Percentiles rank a stretch among this genome's conserved stretches.
These are phyloP conservation scores for Leucocoprinus sp. DNA, from an alignment of 768 basidiomycete genomes.

Conservation along the genomic window DNA sequence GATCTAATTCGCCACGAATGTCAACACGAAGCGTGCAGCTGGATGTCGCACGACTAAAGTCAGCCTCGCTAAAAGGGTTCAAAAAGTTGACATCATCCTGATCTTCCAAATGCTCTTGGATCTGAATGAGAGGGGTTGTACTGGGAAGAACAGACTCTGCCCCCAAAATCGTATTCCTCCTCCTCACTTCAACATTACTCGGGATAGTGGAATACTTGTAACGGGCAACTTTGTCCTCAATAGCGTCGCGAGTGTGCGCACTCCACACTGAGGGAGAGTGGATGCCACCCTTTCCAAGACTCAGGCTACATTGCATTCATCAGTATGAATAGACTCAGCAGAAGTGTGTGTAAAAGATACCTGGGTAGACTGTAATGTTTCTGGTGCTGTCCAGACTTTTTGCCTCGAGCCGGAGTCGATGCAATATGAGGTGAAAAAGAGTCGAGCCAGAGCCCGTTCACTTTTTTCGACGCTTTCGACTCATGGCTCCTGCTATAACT, in stretches of 20 bases:
- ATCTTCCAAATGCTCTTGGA: not conserved
- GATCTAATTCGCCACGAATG: slow-evolving; percentile 40
- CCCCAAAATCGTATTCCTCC: slow-evolving; percentile 42
- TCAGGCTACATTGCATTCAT: slow-evolving; percentile 34
- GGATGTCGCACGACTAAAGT: slow-evolving; percentile 26
- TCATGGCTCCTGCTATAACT: slow-evolving; percentile 35
- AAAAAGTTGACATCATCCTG: not conserved
- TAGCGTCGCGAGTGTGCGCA: slow-evolving; percentile 42
- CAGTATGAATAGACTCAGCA: no score
- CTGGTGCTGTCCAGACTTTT: slow-evolving; percentile 46
- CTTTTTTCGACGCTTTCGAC: slow-evolving; percentile 24
- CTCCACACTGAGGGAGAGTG: slow-evolving; percentile 45
- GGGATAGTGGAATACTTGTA: slow-evolving; percentile 26
- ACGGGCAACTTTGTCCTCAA: slow-evolving; percentile 35
- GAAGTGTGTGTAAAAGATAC: slow-evolving; percentile 24
- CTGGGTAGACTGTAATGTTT: slow-evolving; percentile 64
- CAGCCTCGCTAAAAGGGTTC: not conserved
- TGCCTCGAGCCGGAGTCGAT: slow-evolving; percentile 52
- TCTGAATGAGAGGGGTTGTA: slow-evolving; percentile 24
- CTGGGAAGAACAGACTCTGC: slow-evolving; percentile 33
- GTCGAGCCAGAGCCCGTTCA: slow-evolving; percentile 38
- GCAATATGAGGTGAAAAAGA: slow-evolving; percentile 51
- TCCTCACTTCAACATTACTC: slow-evolving; percentile 31
- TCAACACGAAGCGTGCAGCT: slow-evolving; percentile 41
- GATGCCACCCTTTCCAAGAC: slow-evolving; percentile 52